Percentiles rank a stretch among this genome's conserved stretches.
Evolutionary conservation across 1,139 yeast genomes (phyloP).

Genomic region (Ogataea hybrid): DNA sequence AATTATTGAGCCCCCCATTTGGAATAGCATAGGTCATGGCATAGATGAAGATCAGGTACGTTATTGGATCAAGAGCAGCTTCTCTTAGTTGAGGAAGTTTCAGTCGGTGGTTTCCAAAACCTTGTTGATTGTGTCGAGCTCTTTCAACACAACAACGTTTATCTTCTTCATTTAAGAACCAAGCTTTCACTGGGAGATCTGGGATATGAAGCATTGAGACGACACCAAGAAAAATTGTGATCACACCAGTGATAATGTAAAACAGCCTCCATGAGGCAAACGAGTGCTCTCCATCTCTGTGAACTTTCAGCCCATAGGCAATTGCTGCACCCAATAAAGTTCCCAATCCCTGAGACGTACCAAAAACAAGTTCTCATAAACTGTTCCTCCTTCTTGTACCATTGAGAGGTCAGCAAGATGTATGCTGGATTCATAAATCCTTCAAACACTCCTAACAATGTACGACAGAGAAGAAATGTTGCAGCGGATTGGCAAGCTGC

Average conservation of each 20-base stretch:
- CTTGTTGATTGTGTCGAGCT: slow-evolving; percentile 37
- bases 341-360: slow-evolving; percentile 58
- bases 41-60: slow-evolving; percentile 35
- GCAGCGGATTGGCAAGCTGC: slow-evolving; percentile 39
- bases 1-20: slow-evolving; percentile 40
- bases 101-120: slow-evolving; percentile 42
- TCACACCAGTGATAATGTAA: slow-evolving; percentile 44
- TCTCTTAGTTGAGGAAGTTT: slow-evolving; percentile 41
- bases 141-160: slow-evolving; percentile 36
- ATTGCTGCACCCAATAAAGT: slow-evolving; percentile 51
- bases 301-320: slow-evolving; percentile 46
- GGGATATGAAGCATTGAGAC: slow-evolving; percentile 46
- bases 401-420: slow-evolving; percentile 54
- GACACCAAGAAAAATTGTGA: slow-evolving; percentile 43
- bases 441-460: slow-evolving; percentile 54
- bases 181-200: slow-evolving; percentile 42
- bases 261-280: slow-evolving; percentile 44
- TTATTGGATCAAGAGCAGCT: slow-evolving; percentile 39
- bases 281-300: slow-evolving; percentile 35
- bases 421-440: slow-evolving; percentile 58
- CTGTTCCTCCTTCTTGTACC: slow-evolving; percentile 52
- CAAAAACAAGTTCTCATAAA: slow-evolving; percentile 48
- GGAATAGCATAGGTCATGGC: slow-evolving; percentile 35
- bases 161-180: slow-evolving; percentile 39
- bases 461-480: slow-evolving; percentile 40